Base-by-base conservation (phyloP, 305 asterid genomes). In the Rubia tinctorum region DNA sequence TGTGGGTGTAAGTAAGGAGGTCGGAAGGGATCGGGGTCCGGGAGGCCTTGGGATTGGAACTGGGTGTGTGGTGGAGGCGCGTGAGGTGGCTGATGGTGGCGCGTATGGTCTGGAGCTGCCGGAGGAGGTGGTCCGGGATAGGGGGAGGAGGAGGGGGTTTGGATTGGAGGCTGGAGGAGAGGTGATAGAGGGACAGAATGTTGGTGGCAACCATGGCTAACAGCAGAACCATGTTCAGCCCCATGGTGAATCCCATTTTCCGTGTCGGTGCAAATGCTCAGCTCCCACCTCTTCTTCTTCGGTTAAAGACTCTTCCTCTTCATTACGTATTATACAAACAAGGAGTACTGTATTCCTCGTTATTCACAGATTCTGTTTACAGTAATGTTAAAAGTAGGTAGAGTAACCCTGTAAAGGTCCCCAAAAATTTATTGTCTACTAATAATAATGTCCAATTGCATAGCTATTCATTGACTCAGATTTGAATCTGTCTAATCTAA, bases 171-270 rank as follows among this genome's bases (percentile, higher is more conserved):
- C 84, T 90, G 88, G 97, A 81, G 80, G 99, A 91, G 85, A 94
- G 99, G 77, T 94, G 99, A 89, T 94, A 94, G 75, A 94, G 96
- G 30, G 99, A 94, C 79, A 94, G 92, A 72, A 94, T 88, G 85
- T 94, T 94, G 87, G 99, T 94, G 75, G 97, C 99, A 8, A 90
- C 99, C 99, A 94, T 94, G 71, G 96, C 99, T 8, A 90, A 67
- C 75, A 94, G 65, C 75, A 94, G 97, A n/a, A 94, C 71, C 72
- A 94, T 68, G 86, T 94, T 94, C 7, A 94, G 85, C 30, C 96
- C 91, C 97, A 94, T 94, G 0, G 97, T 91, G 92, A 90, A 84
- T 42, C 96, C 92, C 97, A 91, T 90, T 23, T 66, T 53, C 18
- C 11, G 2, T 5, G 59, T 53, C 23, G 59, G 23, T 53, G 59